Conservation (phyloP, 2,329 filamentous ascomycete species). For the Ophiosphaerella korrae region DNA sequence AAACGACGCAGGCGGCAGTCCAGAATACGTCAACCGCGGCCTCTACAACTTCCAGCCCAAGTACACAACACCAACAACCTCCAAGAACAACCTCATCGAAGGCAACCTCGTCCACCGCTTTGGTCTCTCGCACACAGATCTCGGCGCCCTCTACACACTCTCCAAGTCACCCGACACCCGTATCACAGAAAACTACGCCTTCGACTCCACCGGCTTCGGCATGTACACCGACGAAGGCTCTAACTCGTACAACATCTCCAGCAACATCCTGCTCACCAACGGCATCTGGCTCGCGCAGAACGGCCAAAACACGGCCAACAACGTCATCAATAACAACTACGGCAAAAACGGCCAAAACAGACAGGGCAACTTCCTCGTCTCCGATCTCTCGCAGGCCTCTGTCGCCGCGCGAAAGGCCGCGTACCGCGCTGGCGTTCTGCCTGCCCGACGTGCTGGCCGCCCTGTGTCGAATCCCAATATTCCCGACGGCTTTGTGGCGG, state of each 20-base stretch:
- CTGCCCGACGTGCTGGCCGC: neutral
- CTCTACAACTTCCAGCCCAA: slow-evolving; percentile 20
- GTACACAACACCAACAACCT: slow-evolving; percentile 15
- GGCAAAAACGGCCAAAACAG: slow-evolving; percentile 9
- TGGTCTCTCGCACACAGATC: slow-evolving; percentile 17
- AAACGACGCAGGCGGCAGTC: slow-evolving; percentile 17
- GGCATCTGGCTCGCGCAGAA: slow-evolving; percentile 17
- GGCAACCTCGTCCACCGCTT: slow-evolving; percentile 17
- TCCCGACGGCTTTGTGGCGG: neutral
- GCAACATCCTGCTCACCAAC: slow-evolving; percentile 14
- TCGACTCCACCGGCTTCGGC: slow-evolving; percentile 16
- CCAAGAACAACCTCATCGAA: slow-evolving; percentile 12
- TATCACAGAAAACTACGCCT: slow-evolving; percentile 15
- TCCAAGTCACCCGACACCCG: slow-evolving; percentile 15
- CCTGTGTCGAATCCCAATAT: neutral
- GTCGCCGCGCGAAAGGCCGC: slow-evolving; percentile 8
- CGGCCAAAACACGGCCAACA: slow-evolving; percentile 18
- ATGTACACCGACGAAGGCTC: slow-evolving; percentile 19
- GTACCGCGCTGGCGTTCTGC: slow-evolving; percentile 9
- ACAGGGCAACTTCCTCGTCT: slow-evolving; percentile 12
- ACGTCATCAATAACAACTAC: slow-evolving; percentile 13
- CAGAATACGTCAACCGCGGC: slow-evolving; percentile 17
- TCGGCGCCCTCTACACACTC: slow-evolving; percentile 18
- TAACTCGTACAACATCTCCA: slow-evolving; percentile 13
- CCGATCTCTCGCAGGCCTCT: slow-evolving; percentile 5